These are phyloP conservation scores for Fraxinus xanthoxyloides DNA, from an alignment of 305 asterid genomes.

Conservation along the genomic window DNA sequence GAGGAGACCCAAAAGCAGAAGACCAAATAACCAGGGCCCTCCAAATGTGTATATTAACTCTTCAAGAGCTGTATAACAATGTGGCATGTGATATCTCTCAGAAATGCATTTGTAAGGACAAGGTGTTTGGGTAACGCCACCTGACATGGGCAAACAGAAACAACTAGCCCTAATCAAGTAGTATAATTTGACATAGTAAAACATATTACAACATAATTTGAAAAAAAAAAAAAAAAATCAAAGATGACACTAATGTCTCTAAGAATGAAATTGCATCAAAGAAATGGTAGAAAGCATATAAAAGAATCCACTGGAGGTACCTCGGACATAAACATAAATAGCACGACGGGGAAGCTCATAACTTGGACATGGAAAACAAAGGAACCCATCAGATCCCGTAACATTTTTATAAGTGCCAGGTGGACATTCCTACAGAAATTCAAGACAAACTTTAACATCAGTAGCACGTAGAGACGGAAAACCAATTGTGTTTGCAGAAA, in stretches of 20 bases:
- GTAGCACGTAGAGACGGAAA: constrained; percentile 1
- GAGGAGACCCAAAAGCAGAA: constrained; percentile 83
- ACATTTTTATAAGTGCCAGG: constrained; percentile 87
- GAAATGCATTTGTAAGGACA: constrained; percentile 94
- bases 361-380: constrained; percentile 76
- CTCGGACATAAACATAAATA: constrained; percentile 69
- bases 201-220: not conserved
- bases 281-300: not conserved
- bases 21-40: constrained; percentile 97
- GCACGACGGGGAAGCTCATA: constrained; percentile 88
- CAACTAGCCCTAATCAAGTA: constrained; percentile 13
- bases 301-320: constrained; percentile 37
- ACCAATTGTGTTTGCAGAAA: constrained; percentile 9
- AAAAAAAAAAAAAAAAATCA: not conserved
- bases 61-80: constrained; percentile 95
- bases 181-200: not conserved
- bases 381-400: constrained; percentile 78
- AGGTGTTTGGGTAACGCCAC: constrained; percentile 89
- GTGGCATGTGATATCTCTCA: constrained; percentile 94
- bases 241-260: constrained; percentile 13
- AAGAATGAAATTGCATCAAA: not conserved
- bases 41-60: constrained; percentile 96
- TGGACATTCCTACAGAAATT: constrained; percentile 79
- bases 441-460: constrained; percentile 17
- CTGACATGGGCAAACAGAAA: constrained; percentile 44